phyloP scores from a whole-genome alignment of 2,329 filamentous ascomycete species.

The Clonostachys rhizophaga region DNA sequence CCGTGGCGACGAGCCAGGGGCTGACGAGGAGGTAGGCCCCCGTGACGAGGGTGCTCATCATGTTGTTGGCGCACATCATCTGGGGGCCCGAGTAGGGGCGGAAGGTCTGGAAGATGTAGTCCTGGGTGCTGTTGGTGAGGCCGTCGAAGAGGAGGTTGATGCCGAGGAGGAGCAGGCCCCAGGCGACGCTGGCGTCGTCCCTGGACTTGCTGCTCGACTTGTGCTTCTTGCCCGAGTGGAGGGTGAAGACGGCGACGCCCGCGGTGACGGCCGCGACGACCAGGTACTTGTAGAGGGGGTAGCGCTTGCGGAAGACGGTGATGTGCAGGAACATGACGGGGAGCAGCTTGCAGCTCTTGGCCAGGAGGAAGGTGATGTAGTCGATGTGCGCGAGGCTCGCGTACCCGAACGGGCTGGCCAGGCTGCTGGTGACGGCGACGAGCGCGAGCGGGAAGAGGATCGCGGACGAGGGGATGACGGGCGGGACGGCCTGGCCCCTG shows the following conservation, averaged over 20 bases:
- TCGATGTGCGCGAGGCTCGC: constrained; percentile 89
- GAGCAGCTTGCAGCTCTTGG: constrained; percentile 97
- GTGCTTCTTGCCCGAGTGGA: constrained; percentile 64
- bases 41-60: constrained; percentile 78
- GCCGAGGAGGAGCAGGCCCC: constrained; percentile 77
- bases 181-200: constrained; percentile 56
- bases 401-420: constrained; percentile 95
- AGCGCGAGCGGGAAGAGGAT: constrained; percentile 78
- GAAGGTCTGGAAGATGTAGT: constrained; percentile 83
- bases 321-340: constrained; percentile 97
- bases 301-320: constrained; percentile 81
- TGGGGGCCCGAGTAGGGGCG: constrained; percentile 83
- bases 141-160: constrained; percentile 95
- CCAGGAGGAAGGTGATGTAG: constrained; percentile 96
- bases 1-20: constrained; percentile 72
- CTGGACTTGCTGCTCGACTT: constrained; percentile 18
- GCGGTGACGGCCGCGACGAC: constrained; percentile 88
- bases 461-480: constrained; percentile 70
- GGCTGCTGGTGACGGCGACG: constrained; percentile 80
- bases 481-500: constrained; percentile 32
- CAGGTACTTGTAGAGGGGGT: constrained; percentile 93
- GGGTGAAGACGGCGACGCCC: constrained; percentile 91
- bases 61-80: constrained; percentile 99
- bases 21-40: constrained; percentile 69
- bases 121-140: constrained; percentile 93